Base-by-base conservation (phyloP, 495 filamentous ascomycete genomes). In the Lophium mytilinum region DNA sequence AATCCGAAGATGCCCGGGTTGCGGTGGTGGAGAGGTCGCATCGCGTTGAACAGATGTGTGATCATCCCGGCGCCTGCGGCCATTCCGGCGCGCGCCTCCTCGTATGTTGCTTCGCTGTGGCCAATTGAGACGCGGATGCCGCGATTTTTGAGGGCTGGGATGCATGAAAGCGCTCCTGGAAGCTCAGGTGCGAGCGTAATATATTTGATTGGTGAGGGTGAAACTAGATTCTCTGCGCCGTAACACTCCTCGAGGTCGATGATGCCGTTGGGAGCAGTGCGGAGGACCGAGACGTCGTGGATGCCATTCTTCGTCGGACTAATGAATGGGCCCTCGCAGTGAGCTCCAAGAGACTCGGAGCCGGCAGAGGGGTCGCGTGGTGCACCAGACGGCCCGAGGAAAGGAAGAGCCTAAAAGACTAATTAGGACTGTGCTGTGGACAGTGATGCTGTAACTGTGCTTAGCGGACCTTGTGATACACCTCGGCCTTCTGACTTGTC, bases 11-110 rank as follows among this genome's bases (percentile, higher is more conserved):
- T 80, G 41, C 89, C 88, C 0, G 89, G 88, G 68, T 90, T 86
- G 37, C 89, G 84, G 74, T 92, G 88, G 67, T 89, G 86, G 8
- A 92, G 81, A 14, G 86, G 87, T 5, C 82, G 79, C 88, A 94
- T 94, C 14, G 88, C 89, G 66, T 95, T 94, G 77, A 93, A 95
- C 1, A 94, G 76, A 65, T 95, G 89, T 1, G 89, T 95, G 36
- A 94, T 81, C 87, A 89, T 91, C 33, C 76, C 88, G 1, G 86
- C 87, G 42, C 89, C 89, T 18, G 78, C 70, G n/a, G 71, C 67
- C 1, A 90, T 79, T 12, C 86, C 87, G 3, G 70, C 69, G 1
- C 80, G 76, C 1, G 86, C 88, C 58, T 87, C 75, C 61, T 89
- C 85, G 70, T 87, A 91, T 3, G 85, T 85, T 8, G 87, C 84